Conservation (phyloP, 2,329 filamentous ascomycete genomes). For the Cladosporium sp. region DNA sequence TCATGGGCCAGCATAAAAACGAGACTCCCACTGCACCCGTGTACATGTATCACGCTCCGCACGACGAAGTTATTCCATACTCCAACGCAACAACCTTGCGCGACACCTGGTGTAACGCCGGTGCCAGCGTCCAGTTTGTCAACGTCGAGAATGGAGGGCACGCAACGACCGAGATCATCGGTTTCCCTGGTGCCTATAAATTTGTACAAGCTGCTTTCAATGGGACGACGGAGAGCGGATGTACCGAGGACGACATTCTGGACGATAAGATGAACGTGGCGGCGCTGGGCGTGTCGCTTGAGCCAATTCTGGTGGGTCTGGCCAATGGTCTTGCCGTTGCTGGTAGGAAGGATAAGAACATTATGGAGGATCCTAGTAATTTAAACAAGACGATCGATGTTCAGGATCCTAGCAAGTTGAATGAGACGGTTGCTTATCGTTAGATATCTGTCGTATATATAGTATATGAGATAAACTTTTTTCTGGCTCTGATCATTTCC, state of each 20-base stretch:
- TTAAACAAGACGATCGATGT: slow-evolving; percentile 14
- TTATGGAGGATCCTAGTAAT: slow-evolving; percentile 13
- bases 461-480: no score
- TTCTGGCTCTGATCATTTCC: background rate
- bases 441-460: background rate
- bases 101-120: slow-evolving; percentile 33
- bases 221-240: slow-evolving; percentile 26
- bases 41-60: slow-evolving; percentile 32
- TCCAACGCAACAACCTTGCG: slow-evolving; percentile 31
- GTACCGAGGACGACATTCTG: slow-evolving; percentile 26
- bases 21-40: slow-evolving; percentile 34
- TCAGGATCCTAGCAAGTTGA: background rate
- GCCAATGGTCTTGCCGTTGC: slow-evolving; percentile 27
- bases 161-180: slow-evolving; percentile 31
- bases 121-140: slow-evolving; percentile 32
- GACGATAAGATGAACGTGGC: slow-evolving; percentile 28
- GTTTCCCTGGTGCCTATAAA: slow-evolving; percentile 28
- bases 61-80: slow-evolving; percentile 36
- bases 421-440: background rate
- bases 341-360: slow-evolving; percentile 29
- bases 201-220: slow-evolving; percentile 33
- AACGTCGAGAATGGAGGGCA: slow-evolving; percentile 34
- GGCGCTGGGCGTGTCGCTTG: slow-evolving; percentile 30
- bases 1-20: slow-evolving; percentile 29
- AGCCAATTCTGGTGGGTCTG: slow-evolving; percentile 31